phyloP scores from a whole-genome alignment of 2,329 filamentous ascomycete genomes.

The Clarireedia monteithiana region DNA sequence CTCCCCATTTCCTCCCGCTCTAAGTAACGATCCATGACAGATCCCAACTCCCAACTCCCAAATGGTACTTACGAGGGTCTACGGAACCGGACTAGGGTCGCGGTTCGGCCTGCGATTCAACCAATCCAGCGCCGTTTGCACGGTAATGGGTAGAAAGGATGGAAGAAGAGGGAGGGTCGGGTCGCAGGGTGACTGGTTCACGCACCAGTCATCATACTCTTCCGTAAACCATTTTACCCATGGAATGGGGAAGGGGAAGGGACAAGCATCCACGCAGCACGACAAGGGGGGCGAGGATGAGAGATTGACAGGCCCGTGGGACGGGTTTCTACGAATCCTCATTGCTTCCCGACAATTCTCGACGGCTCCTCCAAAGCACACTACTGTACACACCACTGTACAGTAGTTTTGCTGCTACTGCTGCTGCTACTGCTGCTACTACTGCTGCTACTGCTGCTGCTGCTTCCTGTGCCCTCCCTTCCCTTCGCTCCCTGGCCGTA shows the following conservation, averaged over 20 bases:
- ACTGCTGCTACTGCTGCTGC: neutral
- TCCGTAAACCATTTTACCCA: neutral
- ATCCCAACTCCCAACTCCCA: too few species aligned
- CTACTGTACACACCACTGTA: too few species aligned
- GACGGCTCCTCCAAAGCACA: too few species aligned
- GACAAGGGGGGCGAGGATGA: too few species aligned
- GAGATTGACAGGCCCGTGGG: neutral
- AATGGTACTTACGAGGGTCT: neutral
- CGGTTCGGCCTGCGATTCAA: neutral
- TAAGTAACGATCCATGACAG: too few species aligned
- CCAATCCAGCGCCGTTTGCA: conserved; percentile 1
- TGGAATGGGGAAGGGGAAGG: neutral
- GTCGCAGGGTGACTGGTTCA: conserved; percentile 1
- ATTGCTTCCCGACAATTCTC: too few species aligned
- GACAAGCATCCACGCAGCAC: neutral
- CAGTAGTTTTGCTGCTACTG: too few species aligned
- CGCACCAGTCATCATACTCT: neutral
- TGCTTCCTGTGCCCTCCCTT: neutral
- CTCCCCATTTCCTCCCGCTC: too few species aligned
- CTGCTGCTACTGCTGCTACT: too few species aligned
- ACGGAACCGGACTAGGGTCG: neutral
- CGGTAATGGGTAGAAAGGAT: neutral
- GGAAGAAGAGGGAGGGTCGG: neutral
- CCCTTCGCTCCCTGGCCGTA: neutral
- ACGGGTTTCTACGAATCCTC: too few species aligned